Evolutionary conservation across 1,284 basidiomycete species (phyloP).

Genomic region (Ceratobasidium sp.): DNA sequence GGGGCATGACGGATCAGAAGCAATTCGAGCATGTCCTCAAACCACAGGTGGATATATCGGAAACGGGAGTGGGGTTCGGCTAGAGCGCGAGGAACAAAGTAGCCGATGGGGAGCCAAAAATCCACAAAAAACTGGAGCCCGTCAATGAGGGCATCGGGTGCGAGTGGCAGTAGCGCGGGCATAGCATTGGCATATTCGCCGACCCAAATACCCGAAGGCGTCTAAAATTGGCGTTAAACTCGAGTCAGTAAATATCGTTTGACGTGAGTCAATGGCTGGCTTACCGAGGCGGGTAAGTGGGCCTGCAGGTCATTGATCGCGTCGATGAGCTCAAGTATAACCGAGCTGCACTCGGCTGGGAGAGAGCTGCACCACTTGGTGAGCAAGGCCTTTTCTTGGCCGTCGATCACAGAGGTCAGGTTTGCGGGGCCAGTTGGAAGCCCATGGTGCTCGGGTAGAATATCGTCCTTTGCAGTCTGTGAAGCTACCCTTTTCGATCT

Average conservation of each 20-base stretch:
- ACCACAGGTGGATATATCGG: neutral
- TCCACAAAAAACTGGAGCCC: neutral
- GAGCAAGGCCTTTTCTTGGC: constrained; percentile 11
- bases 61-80: neutral
- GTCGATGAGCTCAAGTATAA: constrained; percentile 1
- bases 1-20: neutral
- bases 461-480: too few species aligned
- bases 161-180: neutral
- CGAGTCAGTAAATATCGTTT: neutral
- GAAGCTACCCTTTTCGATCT: too few species aligned
- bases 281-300: constrained; percentile 6
- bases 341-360: neutral
- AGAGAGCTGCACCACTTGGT: neutral
- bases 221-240: neutral
- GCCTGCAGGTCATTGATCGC: neutral
- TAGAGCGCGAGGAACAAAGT: neutral
- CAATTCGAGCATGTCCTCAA: neutral
- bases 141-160: neutral
- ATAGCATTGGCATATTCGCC: neutral
- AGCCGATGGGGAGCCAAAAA: neutral
- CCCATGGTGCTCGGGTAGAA: too few species aligned
- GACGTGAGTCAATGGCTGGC: neutral
- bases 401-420: neutral
- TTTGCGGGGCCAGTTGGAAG: neutral
- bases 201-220: neutral